Evolutionary conservation across 345 rosid species (phyloP).

Genomic region (Arabidopsis suecica): DNA sequence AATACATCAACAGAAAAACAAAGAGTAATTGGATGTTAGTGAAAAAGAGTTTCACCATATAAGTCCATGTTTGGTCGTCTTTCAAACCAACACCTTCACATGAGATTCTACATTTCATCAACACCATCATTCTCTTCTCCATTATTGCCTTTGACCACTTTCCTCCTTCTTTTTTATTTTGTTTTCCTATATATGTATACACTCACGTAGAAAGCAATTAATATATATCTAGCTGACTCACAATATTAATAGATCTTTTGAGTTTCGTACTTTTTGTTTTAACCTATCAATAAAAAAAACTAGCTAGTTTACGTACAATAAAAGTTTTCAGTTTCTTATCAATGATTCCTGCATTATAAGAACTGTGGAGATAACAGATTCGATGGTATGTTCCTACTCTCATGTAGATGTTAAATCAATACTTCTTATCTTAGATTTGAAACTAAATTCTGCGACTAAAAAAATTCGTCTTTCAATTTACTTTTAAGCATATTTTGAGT

Average conservation of each 20-base stretch:
- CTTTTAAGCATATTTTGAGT: background rate
- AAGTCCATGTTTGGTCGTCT: constrained; percentile 51
- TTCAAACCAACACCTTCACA: constrained; percentile 65
- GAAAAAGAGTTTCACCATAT: constrained; percentile 41
- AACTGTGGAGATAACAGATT: background rate
- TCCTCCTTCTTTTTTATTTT: constrained; percentile 44
- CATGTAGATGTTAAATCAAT: background rate
- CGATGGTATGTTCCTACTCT: background rate
- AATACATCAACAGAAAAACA: constrained; percentile 6
- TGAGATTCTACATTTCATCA: constrained; percentile 59
- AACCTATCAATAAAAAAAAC: background rate
- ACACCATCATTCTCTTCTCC: constrained; percentile 57
- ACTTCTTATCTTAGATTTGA: background rate
- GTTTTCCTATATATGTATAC: background rate
- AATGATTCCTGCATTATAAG: background rate
- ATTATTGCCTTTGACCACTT: constrained; percentile 91
- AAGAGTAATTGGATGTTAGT: constrained; percentile 31
- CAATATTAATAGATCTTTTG: background rate
- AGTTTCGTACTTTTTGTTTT: background rate
- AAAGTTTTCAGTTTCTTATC: background rate
- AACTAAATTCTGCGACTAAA: background rate
- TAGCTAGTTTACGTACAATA: background rate
- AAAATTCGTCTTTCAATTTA: background rate
- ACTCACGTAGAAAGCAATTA: no score
- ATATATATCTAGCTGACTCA: no score